Percentiles rank a stretch among this genome's conserved stretches.
These are phyloP conservation scores for Sutorius australiensis DNA, from an alignment of 768 basidiomycete species.

Conservation along the genomic window DNA sequence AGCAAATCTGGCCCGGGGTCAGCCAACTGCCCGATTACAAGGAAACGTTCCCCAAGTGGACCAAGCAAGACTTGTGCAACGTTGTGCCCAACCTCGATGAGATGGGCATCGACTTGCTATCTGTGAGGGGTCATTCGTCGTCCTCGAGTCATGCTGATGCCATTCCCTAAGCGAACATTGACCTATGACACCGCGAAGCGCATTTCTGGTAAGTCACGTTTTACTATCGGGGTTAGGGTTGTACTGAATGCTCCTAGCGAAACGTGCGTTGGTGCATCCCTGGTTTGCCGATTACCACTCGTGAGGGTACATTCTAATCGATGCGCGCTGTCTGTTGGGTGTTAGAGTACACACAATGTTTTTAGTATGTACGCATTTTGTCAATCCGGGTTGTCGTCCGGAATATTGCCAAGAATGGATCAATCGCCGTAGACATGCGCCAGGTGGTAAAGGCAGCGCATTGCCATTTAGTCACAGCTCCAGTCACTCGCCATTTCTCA, in stretches of 20 bases:
- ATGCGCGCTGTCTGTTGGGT: conserved; percentile 5
- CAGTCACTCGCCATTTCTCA: conserved; percentile 20
- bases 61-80: conserved; percentile 61
- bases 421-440: conserved; percentile 17
- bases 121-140: conserved; percentile 39
- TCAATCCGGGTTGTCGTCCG: conserved; percentile 14
- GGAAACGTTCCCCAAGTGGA: conserved; percentile 95
- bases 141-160: neutral
- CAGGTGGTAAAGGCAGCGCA: conserved; percentile 30
- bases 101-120: conserved; percentile 74
- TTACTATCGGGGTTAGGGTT: neutral
- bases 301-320: conserved; percentile 15
- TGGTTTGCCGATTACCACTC: conserved; percentile 49
- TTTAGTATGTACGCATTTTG: conserved; percentile 19
- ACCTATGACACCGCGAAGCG: conserved; percentile 89
- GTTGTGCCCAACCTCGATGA: conserved; percentile 71
- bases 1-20: conserved; percentile 90
- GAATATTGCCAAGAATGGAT: conserved; percentile 25
- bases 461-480: conserved; percentile 31
- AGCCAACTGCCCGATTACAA: conserved; percentile 91
- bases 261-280: conserved; percentile 50
- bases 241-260: conserved; percentile 37
- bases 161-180: conserved; percentile 49
- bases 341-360: conserved; percentile 25
- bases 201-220: conserved; percentile 68